Base-by-base conservation (phyloP, 306 rosid species). In the Vicia villosa region DNA sequence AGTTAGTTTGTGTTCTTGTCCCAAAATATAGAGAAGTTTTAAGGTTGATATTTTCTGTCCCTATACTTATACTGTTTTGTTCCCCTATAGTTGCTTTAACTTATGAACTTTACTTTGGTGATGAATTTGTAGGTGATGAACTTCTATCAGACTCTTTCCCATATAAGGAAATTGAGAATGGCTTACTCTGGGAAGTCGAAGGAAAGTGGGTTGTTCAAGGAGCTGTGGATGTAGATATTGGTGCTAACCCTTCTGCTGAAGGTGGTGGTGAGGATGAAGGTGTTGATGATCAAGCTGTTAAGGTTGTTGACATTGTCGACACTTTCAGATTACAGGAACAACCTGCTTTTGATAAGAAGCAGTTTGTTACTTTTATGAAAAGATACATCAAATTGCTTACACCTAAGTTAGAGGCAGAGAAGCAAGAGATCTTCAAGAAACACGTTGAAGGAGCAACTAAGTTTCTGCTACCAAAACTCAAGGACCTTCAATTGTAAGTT, bases 121-220 rank as follows among this genome's bases (percentile, higher is more conserved):
- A 6, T 58, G 62, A 65, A 58, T 66, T 63, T 78, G 66, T 80
- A 90, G 86, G 81, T 14, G 93, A 90, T 32, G 97, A 90, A 78
- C 92, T 90, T 77, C 91, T 90, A 21, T 90, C 97, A 1, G 95
- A 87, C 69, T 90, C 95, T 3, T 90, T 90, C 69, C 88, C 91
- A 0, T 90, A 86, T 83, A 83, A 84, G 83, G 95, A 90, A 81
- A 88, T 79, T 49, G 88, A 86, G 88, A 88, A 88, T 78, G 95
- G 90, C 14, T 77, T 90, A 47, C 70, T 90, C 26, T 90, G 95
- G 96, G 96, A 90, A 71, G 96, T 87, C 8, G 95, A 87, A 42
- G 96, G 95, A 65, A 90, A 90, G 97, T 90, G 98, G 98, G 95
- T 90, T 73, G 89, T 90, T 70, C 84, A 90, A 81, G 97, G 98